phyloP scores from a whole-genome alignment of 176 grass and related monocot species.

The Avena atlantica region DNA sequence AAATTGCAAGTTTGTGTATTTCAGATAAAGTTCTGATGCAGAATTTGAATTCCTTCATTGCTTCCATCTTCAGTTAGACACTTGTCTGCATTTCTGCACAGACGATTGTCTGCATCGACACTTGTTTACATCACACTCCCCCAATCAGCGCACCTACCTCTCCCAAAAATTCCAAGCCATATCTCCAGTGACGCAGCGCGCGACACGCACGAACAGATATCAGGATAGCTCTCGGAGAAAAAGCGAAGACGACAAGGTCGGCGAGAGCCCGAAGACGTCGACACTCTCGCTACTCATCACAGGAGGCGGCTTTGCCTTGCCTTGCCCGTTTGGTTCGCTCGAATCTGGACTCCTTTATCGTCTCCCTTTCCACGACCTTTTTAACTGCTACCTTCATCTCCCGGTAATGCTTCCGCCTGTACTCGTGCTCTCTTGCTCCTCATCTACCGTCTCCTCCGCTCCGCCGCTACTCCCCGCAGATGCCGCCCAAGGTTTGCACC shows the following conservation, averaged over 20 bases:
- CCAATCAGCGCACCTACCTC: background rate
- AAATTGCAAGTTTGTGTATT: background rate
- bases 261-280: background rate
- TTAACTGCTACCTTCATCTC: constrained; percentile 26
- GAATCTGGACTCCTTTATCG: background rate
- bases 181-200: background rate
- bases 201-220: constrained; percentile 23
- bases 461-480: constrained; percentile 14
- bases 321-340: background rate
- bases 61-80: background rate
- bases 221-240: background rate
- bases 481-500: constrained; percentile 80
- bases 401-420: constrained; percentile 34
- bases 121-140: background rate
- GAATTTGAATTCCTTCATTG: background rate
- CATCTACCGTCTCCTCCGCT: constrained; percentile 9
- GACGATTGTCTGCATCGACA: background rate
- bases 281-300: background rate
- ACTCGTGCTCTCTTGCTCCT: constrained; percentile 15
- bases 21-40: background rate
- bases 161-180: background rate
- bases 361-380: constrained; percentile 18
- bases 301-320: constrained; percentile 4
- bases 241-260: background rate
- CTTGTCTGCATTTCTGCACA: background rate